Conservation (phyloP, 208 protist genomes). For the Trypanosoma scelopori region DNA sequence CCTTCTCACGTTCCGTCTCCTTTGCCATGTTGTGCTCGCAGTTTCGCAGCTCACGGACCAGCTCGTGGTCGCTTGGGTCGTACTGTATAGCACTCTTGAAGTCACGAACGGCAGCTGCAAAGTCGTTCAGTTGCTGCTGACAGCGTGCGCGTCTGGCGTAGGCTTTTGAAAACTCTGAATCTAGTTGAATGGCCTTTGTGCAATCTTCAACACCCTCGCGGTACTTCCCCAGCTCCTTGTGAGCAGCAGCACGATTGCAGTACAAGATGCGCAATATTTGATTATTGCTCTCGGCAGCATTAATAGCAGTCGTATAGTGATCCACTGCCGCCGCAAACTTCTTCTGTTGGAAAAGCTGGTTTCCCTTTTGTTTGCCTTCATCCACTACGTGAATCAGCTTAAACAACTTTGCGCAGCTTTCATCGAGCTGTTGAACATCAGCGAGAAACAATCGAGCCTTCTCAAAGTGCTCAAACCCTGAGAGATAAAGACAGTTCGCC, state of each 20-base stretch:
- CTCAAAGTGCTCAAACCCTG: constrained; percentile 87
- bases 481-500: constrained; percentile 75
- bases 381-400: constrained; percentile 75
- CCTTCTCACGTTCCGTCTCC: constrained; percentile 83
- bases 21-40: constrained; percentile 69
- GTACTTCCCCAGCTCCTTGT: constrained; percentile 87
- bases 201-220: constrained; percentile 89
- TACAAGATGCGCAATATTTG: constrained; percentile 89
- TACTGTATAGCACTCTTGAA: constrained; percentile 82
- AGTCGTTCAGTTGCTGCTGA: constrained; percentile 77
- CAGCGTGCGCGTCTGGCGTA: constrained; percentile 89
- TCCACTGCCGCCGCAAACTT: constrained; percentile 69
- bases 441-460: constrained; percentile 48
- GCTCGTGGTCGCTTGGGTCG: constrained; percentile 66
- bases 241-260: constrained; percentile 89
- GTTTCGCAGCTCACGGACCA: constrained; percentile 64
- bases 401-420: constrained; percentile 64
- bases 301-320: constrained; percentile 79
- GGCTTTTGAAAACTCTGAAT: constrained; percentile 87
- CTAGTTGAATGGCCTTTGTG: constrained; percentile 77
- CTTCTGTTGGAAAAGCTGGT: constrained; percentile 78
- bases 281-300: constrained; percentile 59
- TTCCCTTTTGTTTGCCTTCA: constrained; percentile 87
- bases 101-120: constrained; percentile 79
- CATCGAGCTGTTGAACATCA: constrained; percentile 63